A percentile compares a stretch with the other conserved stretches of the same genome.
Evolutionary conservation across 352 stramenopile genomes (phyloP).

Genomic region (Globisporangium solare): DNA sequence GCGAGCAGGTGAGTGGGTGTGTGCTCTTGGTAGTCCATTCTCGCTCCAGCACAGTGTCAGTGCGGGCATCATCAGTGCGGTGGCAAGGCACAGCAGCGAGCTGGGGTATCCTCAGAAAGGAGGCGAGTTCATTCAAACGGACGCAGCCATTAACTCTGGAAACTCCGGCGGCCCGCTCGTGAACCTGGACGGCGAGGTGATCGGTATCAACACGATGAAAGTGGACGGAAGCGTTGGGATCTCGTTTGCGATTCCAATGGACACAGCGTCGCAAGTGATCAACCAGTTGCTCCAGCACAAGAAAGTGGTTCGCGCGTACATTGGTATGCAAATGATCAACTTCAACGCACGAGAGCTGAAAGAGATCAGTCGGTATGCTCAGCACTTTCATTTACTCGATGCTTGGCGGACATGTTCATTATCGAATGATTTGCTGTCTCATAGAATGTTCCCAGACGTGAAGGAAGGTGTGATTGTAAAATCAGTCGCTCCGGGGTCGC

Average conservation of each 20-base stretch:
- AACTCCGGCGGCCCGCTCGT: conserved; percentile 93
- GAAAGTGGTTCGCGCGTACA: conserved; percentile 87
- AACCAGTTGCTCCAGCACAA: conserved; percentile 84
- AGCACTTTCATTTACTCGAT: neutral
- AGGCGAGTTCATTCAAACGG: conserved; percentile 92
- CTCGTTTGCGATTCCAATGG: conserved; percentile 92
- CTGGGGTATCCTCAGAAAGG: conserved; percentile 77
- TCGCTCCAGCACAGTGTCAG: conserved; percentile 91
- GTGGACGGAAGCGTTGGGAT: conserved; percentile 88
- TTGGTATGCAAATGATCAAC: conserved; percentile 91
- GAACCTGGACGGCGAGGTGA: conserved; percentile 90
- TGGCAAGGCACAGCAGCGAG: conserved; percentile 86
- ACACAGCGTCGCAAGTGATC: conserved; percentile 88
- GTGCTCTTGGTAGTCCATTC: conserved; percentile 89
- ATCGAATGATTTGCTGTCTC: neutral
- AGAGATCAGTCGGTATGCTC: conserved; percentile 48
- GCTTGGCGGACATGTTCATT: no score
- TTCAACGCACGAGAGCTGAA: conserved; percentile 66
- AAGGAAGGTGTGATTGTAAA: conserved; percentile 84
- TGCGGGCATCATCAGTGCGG: conserved; percentile 88
- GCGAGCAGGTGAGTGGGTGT: conserved; percentile 89
- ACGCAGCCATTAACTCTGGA: conserved; percentile 91
- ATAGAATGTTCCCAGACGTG: conserved; percentile 60
- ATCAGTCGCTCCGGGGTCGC: conserved; percentile 68
- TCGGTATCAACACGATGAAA: conserved; percentile 95